Evolutionary conservation across 768 basidiomycete genomes (phyloP), one percentile per base, ranked within the genome.

Genomic region (Leccinum subtestaceum): DNA sequence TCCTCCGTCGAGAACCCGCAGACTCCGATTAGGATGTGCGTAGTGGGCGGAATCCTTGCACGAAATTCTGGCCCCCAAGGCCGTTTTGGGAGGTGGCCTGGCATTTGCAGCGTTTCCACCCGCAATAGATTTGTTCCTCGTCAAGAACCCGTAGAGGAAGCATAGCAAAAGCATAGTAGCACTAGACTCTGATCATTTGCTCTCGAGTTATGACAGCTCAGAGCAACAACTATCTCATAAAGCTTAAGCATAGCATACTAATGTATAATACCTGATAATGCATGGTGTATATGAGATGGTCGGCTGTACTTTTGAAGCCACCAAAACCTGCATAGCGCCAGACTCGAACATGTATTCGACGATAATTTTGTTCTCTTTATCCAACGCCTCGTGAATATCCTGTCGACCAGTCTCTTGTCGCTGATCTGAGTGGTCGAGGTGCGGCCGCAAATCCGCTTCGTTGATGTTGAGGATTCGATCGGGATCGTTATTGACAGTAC

Each of bases 91-190:
- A 49, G 96, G 96, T 66, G 96, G 92, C 19, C 61, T 93, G 9
- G 93, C 90, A 1, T 98, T 98, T 69, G 93, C 93, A 12, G 93
- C 89, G 2, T 98, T 98, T 77, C 96, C 95, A 12, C 86, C 86
- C 0, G 93, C 82, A 11, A 95, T 98, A 63, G 96, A 98, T 72
- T 55, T 75, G 27, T 96, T 91, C 73, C 72, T 94, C 82, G 89
- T 73, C 79, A 89, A 72, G 89, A 93, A 72, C 77, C 89, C n/a
- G 71, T 87, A 68, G 91, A 93, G 91, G 88, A 66, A 71, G 87
- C 74, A 36, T 17, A 2, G 49, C 7, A 11, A 88, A 66, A 71
- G 87, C 74, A 36, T 17, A 2, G 49, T 9, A 11, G 8, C 23
- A 27, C 7, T 45, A 36, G 36, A 36, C 36, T 36, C 34, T 36